Conservation (phyloP, 192 early-diverging fungal species). For the Dissophora ornata region DNA sequence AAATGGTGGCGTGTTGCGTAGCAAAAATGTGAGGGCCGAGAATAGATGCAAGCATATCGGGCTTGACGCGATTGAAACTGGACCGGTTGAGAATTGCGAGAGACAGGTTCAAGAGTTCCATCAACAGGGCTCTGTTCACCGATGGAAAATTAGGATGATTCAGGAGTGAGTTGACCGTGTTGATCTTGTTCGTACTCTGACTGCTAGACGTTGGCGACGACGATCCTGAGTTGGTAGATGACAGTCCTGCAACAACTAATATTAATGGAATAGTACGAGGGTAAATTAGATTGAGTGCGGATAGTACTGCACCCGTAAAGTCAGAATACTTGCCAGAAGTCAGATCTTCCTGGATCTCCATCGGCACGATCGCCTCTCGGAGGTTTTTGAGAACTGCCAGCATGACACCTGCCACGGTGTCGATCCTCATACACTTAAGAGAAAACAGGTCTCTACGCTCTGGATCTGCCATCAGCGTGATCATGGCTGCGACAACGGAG, state of each 20-base stretch:
- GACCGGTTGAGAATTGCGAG: slow-evolving; percentile 49
- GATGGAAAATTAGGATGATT: slow-evolving; percentile 45
- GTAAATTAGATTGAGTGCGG: too few species aligned
- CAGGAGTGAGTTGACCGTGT: slow-evolving; percentile 38
- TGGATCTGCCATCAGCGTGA: slow-evolving; percentile 48
- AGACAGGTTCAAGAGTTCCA: slow-evolving; percentile 47
- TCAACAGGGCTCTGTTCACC: slow-evolving; percentile 40
- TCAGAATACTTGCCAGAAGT: slow-evolving; percentile 26
- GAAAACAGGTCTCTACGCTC: slow-evolving; percentile 45
- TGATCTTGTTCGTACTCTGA: slow-evolving; percentile 38
- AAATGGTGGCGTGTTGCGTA: slow-evolving; percentile 42
- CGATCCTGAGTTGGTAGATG: not conserved
- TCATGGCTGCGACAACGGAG: slow-evolving; percentile 33
- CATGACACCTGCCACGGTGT: slow-evolving; percentile 51
- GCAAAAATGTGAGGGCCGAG: slow-evolving; percentile 52
- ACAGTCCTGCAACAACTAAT: too few species aligned
- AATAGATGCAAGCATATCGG: slow-evolving; percentile 48
- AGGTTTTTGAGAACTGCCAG: slow-evolving; percentile 45
- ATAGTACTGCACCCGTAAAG: too few species aligned
- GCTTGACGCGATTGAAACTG: slow-evolving; percentile 44
- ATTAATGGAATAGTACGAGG: too few species aligned
- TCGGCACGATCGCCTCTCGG: slow-evolving; percentile 39
- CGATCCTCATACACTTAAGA: slow-evolving; percentile 47
- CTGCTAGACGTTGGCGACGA: slow-evolving; percentile 24
- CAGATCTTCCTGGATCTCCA: slow-evolving; percentile 50